A percentile compares a stretch with the other conserved stretches of the same genome.
phyloP scores from a whole-genome alignment of 805 yeast genomes.

The Aciculoconidium aculeatum region DNA sequence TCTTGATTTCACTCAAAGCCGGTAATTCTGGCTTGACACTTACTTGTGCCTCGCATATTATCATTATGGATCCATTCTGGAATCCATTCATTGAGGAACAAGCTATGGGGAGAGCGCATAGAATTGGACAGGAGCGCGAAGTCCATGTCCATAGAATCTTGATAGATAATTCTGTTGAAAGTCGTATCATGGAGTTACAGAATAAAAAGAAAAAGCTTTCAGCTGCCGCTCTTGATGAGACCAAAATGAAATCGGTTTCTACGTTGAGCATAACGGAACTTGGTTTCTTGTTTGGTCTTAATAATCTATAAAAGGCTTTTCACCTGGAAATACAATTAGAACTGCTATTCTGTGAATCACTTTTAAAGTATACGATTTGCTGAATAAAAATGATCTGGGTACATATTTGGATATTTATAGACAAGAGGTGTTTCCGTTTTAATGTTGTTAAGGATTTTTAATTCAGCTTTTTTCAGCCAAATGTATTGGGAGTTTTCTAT shows the following conservation, averaged over 20 bases:
- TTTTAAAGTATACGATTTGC: neutral
- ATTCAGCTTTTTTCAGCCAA: no score
- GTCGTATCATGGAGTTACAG: conserved; percentile 79
- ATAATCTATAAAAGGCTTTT: conserved; percentile 16
- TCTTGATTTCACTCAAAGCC: conserved; percentile 80
- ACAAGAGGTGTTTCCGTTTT: no score
- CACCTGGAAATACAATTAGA: no score
- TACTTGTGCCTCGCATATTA: conserved; percentile 90
- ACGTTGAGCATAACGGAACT: conserved; percentile 63
- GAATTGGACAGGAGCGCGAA: conserved; percentile 82
- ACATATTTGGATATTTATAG: no score
- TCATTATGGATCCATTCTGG: conserved; percentile 95
- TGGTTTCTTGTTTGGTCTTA: conserved; percentile 66
- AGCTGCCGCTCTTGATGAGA: conserved; percentile 77
- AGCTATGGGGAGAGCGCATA: conserved; percentile 92
- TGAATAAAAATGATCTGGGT: neutral
- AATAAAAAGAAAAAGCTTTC: conserved; percentile 71
- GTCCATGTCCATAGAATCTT: conserved; percentile 74
- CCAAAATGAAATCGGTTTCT: conserved; percentile 58
- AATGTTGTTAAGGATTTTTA: no score
- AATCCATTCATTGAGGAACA: conserved; percentile 96
- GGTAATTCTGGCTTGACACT: conserved; percentile 94
- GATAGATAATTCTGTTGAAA: conserved; percentile 74
- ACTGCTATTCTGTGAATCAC: conserved; percentile 2
- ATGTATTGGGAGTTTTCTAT: no score